These are phyloP conservation scores for Colletotrichum karsti DNA, from an alignment of 2,329 filamentous ascomycete genomes.

Conservation along the genomic window DNA sequence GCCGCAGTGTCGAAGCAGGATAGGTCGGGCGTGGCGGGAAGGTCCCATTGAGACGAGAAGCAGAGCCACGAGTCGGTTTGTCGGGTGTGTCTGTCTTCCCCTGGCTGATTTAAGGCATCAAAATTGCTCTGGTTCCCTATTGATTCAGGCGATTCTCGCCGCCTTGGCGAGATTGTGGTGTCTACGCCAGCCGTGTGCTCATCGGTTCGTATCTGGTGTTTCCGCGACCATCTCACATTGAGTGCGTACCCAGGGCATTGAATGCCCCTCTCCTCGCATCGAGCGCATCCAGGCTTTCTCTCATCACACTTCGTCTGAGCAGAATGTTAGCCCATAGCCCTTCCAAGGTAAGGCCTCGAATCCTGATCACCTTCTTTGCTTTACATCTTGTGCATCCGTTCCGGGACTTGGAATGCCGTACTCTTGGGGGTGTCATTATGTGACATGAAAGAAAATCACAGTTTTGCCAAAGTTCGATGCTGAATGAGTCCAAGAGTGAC, in stretches of 20 bases:
- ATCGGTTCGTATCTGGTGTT: slow-evolving; percentile 25
- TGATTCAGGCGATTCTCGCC: fast-evolving
- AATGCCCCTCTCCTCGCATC: slow-evolving; percentile 31
- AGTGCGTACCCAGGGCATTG: slow-evolving; percentile 34
- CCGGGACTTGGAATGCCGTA: background rate
- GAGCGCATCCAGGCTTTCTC: slow-evolving; percentile 29
- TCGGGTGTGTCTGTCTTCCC: no score
- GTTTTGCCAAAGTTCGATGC: no score
- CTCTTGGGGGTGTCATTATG: background rate
- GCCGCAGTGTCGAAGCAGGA: no score
- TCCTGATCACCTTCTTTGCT: background rate
- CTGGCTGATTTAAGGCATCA: no score
- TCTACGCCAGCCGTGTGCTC: background rate
- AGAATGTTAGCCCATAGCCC: fast-evolving
- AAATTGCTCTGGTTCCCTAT: no score
- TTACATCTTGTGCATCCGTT: background rate
- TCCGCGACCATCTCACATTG: slow-evolving; percentile 34
- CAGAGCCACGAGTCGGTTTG: no score
- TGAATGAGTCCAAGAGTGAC: background rate
- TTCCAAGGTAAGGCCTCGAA: fast-evolving
- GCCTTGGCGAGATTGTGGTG: fast-evolving
- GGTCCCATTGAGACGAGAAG: no score
- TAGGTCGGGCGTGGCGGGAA: no score
- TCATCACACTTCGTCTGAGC: slow-evolving; percentile 33
- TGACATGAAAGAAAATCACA: background rate